Base-by-base conservation (phyloP, 225 moss, liverwort and hornwort species). In the Marchantia polymorpha region DNA sequence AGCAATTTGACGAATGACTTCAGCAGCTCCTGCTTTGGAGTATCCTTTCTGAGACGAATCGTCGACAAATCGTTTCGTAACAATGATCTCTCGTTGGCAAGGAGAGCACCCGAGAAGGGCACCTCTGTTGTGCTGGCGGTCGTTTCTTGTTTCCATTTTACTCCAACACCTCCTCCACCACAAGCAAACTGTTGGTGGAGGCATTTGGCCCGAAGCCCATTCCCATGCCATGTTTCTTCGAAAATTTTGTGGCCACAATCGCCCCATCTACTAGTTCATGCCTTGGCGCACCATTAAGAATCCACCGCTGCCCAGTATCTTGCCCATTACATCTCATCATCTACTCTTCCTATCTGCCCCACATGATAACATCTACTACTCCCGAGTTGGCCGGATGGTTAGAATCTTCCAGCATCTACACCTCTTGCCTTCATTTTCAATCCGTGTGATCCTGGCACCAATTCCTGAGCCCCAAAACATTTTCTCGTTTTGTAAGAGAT, bases 61-160 rank as follows among this genome's bases (percentile, higher is more conserved):
- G 17, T 87, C 83, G 64, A 87, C 83, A 20, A 87, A 84, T 70
- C 88, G 86, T 82, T 78, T 85, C 95, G 93, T 96, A n/a, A 96
- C 93, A 17, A 93, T 66, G 74, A 96, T 92, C 89, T 92, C 89
- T 96, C 95, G 73, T 96, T 96, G 79, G 91, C 93, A 85, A 96
- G 87, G 51, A 96, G 82, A 69, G 91, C 87, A 77, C 93, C 95
- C 82, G 92, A 85, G 72, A 91, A 81, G 76, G 92, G 90, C 79
- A 93, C 78, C 80, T 80, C 73, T 15, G 67, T 25, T 67, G 29
- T 0, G 13, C 27, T 23, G 67, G 27, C 67, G 20, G 77, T 78
- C 58, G 80, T 58, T 54, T 54, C 20, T 63, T 54, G 8, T 54
- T 76, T 64, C 14, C 61, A 74, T 54, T 29, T 60, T 15, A n/a